phyloP scores from a whole-genome alignment of 306 rosid species.

The Macrotyloma uniflorum region DNA sequence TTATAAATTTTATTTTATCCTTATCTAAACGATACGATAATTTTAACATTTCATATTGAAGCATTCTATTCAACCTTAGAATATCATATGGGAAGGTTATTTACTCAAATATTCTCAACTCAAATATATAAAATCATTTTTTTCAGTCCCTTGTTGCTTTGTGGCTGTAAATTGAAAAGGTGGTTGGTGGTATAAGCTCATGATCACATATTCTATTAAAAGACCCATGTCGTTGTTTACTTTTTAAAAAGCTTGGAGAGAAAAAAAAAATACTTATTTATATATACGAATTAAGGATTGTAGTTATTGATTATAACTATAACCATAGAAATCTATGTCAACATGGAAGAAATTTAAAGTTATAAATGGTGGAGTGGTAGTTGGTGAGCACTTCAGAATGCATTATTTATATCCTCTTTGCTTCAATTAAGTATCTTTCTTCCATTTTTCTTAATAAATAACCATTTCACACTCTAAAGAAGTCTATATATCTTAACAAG shows the following conservation, averaged over 20 bases:
- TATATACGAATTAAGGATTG: background rate
- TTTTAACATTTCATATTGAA: too few species aligned
- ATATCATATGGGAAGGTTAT: background rate
- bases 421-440: background rate
- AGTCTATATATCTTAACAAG: background rate
- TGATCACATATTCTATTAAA: background rate
- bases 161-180: conserved; percentile 15
- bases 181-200: background rate
- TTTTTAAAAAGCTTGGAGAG: background rate
- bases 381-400: background rate
- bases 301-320: too few species aligned
- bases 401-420: background rate
- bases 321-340: background rate
- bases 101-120: background rate
- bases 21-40: too few species aligned
- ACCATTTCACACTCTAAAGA: background rate
- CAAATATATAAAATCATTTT: too few species aligned
- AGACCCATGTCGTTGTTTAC: background rate
- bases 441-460: background rate
- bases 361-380: background rate
- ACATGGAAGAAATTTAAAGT: background rate
- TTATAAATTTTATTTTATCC: too few species aligned
- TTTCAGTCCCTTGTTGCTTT: background rate
- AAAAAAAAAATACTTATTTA: background rate
- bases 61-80: background rate